Evolutionary conservation across 768 basidiomycete species (phyloP).

Genomic region (Boletus reticuloceps): DNA sequence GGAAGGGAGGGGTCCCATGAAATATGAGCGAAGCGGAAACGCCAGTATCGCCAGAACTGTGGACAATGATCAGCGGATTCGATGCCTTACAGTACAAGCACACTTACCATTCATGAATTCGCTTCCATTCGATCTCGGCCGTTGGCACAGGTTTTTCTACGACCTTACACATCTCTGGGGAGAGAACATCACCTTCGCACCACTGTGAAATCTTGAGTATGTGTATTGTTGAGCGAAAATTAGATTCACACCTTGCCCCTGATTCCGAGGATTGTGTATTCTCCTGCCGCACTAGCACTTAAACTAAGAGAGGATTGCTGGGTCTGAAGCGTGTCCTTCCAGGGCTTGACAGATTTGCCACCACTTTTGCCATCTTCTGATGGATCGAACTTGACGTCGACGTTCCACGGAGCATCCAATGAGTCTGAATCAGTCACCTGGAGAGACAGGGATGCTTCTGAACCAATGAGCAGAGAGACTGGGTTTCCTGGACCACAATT

Average conservation of each 20-base stretch:
- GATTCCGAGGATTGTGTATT: slow-evolving; percentile 70
- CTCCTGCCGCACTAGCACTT: slow-evolving; percentile 62
- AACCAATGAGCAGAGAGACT: slow-evolving; percentile 67
- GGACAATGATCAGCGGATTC: neutral
- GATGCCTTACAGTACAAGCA: slow-evolving; percentile 2
- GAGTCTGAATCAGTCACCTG: slow-evolving; percentile 51
- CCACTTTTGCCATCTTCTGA: slow-evolving; percentile 35
- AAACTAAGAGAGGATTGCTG: slow-evolving; percentile 46
- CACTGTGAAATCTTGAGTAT: slow-evolving; percentile 36
- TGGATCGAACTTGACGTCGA: slow-evolving; percentile 63
- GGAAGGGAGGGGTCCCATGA: slow-evolving; percentile 88
- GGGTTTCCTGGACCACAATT: slow-evolving; percentile 71
- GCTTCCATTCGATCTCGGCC: slow-evolving; percentile 85
- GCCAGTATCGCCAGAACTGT: slow-evolving; percentile 86
- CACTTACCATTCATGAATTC: slow-evolving; percentile 82
- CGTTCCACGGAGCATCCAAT: slow-evolving; percentile 68
- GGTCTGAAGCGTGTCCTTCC: slow-evolving; percentile 62
- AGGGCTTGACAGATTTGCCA: slow-evolving; percentile 49
- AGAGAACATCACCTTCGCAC: slow-evolving; percentile 81
- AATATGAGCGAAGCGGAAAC: slow-evolving; percentile 84
- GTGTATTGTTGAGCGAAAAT: neutral
- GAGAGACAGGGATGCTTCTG: slow-evolving; percentile 57
- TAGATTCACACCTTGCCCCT: slow-evolving; percentile 54
- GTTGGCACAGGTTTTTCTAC: slow-evolving; percentile 72
- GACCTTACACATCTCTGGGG: slow-evolving; percentile 78